These are phyloP conservation scores for Monilinia polystroma DNA, from an alignment of 2,329 filamentous ascomycete species.

Conservation along the genomic window DNA sequence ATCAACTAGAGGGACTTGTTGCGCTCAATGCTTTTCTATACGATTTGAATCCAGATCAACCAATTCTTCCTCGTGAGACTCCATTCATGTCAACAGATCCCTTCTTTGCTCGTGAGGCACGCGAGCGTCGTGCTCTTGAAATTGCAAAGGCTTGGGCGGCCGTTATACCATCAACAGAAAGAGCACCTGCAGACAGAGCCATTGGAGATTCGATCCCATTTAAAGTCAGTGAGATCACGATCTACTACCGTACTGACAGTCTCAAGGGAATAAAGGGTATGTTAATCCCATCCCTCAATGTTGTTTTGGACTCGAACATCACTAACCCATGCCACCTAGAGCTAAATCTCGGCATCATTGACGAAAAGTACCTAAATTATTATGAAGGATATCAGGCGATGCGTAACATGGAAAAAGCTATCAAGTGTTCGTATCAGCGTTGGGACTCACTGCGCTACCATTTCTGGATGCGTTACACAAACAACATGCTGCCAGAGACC, in stretches of 20 bases:
- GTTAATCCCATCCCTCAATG: background rate
- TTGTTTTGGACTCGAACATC: background rate
- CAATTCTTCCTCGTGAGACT: background rate
- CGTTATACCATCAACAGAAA: background rate
- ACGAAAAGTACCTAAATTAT: background rate
- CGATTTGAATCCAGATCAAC: conserved; percentile 9
- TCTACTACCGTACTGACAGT: conserved; percentile 1
- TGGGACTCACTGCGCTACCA: conserved; percentile 1
- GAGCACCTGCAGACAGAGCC: background rate
- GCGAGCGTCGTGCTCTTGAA: background rate
- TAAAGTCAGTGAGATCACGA: background rate
- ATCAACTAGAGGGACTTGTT: background rate
- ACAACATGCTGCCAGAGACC: background rate
- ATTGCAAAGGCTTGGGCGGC: background rate
- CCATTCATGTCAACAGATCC: background rate
- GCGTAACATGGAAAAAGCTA: conserved; percentile 3
- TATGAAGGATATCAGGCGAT: background rate
- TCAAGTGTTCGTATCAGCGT: background rate
- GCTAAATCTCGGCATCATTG: background rate
- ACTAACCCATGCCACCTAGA: background rate
- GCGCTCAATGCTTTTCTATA: conserved; percentile 12
- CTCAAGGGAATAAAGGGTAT: background rate
- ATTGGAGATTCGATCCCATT: background rate
- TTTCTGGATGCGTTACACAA: background rate
- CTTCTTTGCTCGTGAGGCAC: background rate